Evolutionary conservation across 2,329 filamentous ascomycete genomes (phyloP), one percentile per base, ranked within the genome.

Genomic region (Corinectria fuckeliana): DNA sequence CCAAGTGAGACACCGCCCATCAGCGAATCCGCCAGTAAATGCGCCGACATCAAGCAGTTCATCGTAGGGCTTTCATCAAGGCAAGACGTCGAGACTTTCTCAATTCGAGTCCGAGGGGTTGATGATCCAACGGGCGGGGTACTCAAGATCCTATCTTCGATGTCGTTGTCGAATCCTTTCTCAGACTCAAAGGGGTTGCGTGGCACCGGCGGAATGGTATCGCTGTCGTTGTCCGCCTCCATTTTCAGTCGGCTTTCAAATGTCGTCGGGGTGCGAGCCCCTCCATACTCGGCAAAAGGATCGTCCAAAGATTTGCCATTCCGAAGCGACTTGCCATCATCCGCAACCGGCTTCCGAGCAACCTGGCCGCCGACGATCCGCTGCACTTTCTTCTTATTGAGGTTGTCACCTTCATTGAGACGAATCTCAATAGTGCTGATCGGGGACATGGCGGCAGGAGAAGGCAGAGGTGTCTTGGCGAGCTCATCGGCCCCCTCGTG

Each of bases 61-160:
- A 20, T 26, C 34, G 60, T 50, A 26, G 63, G 50, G 50, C 65
- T 66, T 38, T 61, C 50, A 10, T 63, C 58, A 18, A 18, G 54
- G 26, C 64, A 61, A 41, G 58, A 63, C 20, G 58, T 57, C 16
- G 64, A 65, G 10, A 57, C 61, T 28, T 56, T 62, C 18, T 66
- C 48, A 20, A 68, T 41, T 50, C 59, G 67, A 59, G 69, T 64
- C 41, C 73, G 75, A 30, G 77, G 77, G 2, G 77, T 80, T 2
- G 78, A 80, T 47, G 70, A 75, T 45, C 73, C 77, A 26, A 74
- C 65, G 5, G 77, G 77, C 18, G 65, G 68, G 30, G 67, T 71
- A 25, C 64, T 71, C 62, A 80, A 70, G 57, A 79, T 70, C 13
- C 77, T 75, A 68, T 75, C 71, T 41, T 76, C 71, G 58, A 80